Conservation (phyloP, 2,329 filamentous ascomycete species). For the Aspergillaceae sp. region DNA sequence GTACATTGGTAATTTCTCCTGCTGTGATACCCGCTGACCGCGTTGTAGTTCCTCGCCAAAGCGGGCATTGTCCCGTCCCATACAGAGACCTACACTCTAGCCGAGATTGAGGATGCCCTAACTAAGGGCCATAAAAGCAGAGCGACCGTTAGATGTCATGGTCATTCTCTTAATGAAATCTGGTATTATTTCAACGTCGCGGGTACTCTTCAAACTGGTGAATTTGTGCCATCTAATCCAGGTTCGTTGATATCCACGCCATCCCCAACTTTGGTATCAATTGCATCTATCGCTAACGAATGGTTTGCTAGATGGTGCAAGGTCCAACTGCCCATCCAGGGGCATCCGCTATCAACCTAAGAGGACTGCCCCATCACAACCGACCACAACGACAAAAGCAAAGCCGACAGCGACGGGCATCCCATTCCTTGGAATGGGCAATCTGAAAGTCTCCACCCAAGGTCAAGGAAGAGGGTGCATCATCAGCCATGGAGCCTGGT, state of each 20-base stretch:
- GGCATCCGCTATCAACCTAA: slow-evolving; percentile 61
- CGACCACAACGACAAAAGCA: slow-evolving; percentile 24
- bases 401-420: slow-evolving; percentile 23
- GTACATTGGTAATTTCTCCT: slow-evolving; percentile 5
- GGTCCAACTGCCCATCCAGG: slow-evolving; percentile 53
- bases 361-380: slow-evolving; percentile 27
- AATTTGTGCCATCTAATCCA: slow-evolving; percentile 27
- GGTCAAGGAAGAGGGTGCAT: slow-evolving; percentile 49
- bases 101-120: slow-evolving; percentile 53
- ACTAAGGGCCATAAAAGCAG: slow-evolving; percentile 44
- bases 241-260: slow-evolving; percentile 16
- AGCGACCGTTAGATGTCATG: slow-evolving; percentile 51
- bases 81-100: slow-evolving; percentile 50
- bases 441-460: slow-evolving; percentile 44
- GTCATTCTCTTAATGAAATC: slow-evolving; percentile 43
- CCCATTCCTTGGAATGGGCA: slow-evolving; percentile 52
- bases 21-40: slow-evolving; percentile 3
- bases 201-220: slow-evolving; percentile 34
- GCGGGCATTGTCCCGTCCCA: slow-evolving; percentile 51
- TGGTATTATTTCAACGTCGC: slow-evolving; percentile 58
- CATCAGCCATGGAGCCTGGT: slow-evolving; percentile 60
- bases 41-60: slow-evolving; percentile 44
- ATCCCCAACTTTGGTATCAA: not conserved
- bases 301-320: slow-evolving; percentile 41
- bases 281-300: too few species aligned